Base-by-base conservation (phyloP, 208 protist species). In the Vickermania ingenoplastis region DNA sequence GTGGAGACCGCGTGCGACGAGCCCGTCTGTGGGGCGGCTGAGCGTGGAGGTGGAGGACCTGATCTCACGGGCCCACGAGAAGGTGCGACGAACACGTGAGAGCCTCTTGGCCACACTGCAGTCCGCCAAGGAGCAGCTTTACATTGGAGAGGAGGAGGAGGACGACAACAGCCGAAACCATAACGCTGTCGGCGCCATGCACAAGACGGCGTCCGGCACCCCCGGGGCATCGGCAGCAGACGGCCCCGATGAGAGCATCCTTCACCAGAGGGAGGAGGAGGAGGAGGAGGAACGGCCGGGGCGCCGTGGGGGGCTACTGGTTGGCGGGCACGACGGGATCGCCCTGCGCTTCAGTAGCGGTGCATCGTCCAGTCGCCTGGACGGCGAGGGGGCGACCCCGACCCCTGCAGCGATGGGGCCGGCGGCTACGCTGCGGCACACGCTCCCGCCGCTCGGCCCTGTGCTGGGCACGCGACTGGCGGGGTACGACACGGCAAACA, bases 31-130 rank as follows among this genome's bases (percentile, higher is more conserved):
- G 21, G 52, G 29, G 25, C 79, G 78, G 14, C 67, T 81, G 27
- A 86, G 80, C 57, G 80, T 82, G 7, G 86, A 92, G 51, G 71
- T 90, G 68, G 51, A 56, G 21, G 69, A 69, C 53, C 59, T 92
- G 60, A 75, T 92, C 41, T 65, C 76, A 61, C 65, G 66, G 28
- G 80, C 82, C 1, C 74, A 83, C 56, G 79, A 77, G 41, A 73
- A 90, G 58, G 68, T 92, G 52, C 76, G 70, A 13, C 79, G 75
- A 11, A 83, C 82, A 5, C 83, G 86, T 53, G 68, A 83, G 41
- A 86, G 75, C 29, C 71, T 92, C 23, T 53, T 92, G 14, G 63
- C 79, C 14, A 75, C 69, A 2, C 27, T 87, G 26, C 57, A 73
- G 4, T 51, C 63, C 2, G 57, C 65, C 41, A 53, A 54, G 22